Base-by-base conservation (phyloP, 2,329 filamentous ascomycete species). In the Aureobasidium lini region DNA sequence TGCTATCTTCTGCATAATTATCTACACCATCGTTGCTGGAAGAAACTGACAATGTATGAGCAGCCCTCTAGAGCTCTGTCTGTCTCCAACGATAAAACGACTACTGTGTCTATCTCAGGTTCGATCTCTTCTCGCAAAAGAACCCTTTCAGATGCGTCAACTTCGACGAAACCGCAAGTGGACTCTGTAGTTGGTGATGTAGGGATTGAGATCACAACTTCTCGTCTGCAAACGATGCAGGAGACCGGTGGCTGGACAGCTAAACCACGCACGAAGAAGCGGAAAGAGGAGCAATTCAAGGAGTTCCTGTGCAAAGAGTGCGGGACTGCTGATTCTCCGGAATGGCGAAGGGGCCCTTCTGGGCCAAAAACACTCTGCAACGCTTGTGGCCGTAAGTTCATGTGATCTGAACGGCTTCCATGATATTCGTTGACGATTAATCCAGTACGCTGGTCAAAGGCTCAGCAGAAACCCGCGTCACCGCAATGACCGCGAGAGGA, bases 401-500 rank as follows among this genome's bases (percentile, higher is more conserved):
- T 5, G 34, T 23, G n/a, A 3, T 15, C 13, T n/a, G 16, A n/a
- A 0, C 7, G 6, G 10, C 6, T 37, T 15, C 36, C 34, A 3
- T 42, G n/a, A 48, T 7, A 29, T 16, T 18, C 2, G 1, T 29
- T 31, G 9, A 10, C 29, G 28, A 34, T 15, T 48, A 11, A 15
- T 48, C 11, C 16, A 57, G 54, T 57, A 23, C 54, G 54, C 15
- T 57, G 54, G 54, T 57, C 42, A 4, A 57, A 57, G 9, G 9
- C 39, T 23, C 50, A 42, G 6, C 42, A 43, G 16, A 13, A 31
- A 6, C 31, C 48, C 7, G 40, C 6, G 2, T 29, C 48, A 16
- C 10, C 3, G 18, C 31, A 37, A 57, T 43, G 39, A 54, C 50
- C 34, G 28, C 16, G 10, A 15, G 29, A 9, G 11, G 16, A 42